Evolutionary conservation across 192 early-diverging fungal species (phyloP).

Genomic region (Mortierella hygrophila): DNA sequence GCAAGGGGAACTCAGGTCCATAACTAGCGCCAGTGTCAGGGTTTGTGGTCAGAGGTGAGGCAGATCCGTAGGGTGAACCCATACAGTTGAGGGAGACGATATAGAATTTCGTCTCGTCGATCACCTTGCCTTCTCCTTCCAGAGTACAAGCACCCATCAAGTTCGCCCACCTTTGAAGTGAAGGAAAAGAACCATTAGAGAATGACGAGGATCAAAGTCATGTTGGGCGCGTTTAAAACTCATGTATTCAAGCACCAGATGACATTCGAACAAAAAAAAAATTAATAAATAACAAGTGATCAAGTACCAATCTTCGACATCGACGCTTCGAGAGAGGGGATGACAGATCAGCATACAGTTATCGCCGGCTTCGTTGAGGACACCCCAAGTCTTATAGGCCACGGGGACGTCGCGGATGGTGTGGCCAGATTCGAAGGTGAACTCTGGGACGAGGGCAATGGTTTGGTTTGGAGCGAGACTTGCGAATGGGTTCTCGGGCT

Average conservation of each 20-base stretch:
- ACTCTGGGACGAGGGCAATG: slow-evolving; percentile 74
- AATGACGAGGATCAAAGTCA: neutral
- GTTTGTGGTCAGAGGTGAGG: slow-evolving; percentile 88
- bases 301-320: slow-evolving; percentile 92
- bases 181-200: neutral
- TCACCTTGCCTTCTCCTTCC: slow-evolving; percentile 85
- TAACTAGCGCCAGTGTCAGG: slow-evolving; percentile 80
- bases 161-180: slow-evolving; percentile 76
- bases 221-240: neutral
- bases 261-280: neutral
- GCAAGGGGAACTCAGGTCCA: slow-evolving; percentile 92
- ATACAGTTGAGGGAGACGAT: slow-evolving; percentile 95
- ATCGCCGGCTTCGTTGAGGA: slow-evolving; percentile 73
- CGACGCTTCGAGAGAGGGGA: slow-evolving; percentile 92
- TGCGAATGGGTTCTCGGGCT: slow-evolving; percentile 68
- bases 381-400: slow-evolving; percentile 98
- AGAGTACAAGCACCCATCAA: slow-evolving; percentile 68
- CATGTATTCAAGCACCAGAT: neutral
- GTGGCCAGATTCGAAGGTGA: slow-evolving; percentile 85
- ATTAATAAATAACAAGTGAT: neutral
- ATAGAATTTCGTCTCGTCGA: slow-evolving; percentile 93
- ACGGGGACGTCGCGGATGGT: slow-evolving; percentile 83
- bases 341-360: slow-evolving; percentile 98
- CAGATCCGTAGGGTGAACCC: slow-evolving; percentile 94
- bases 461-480: slow-evolving; percentile 74